phyloP scores from a whole-genome alignment of 768 basidiomycete species.

The Butyriboletus loyo region DNA sequence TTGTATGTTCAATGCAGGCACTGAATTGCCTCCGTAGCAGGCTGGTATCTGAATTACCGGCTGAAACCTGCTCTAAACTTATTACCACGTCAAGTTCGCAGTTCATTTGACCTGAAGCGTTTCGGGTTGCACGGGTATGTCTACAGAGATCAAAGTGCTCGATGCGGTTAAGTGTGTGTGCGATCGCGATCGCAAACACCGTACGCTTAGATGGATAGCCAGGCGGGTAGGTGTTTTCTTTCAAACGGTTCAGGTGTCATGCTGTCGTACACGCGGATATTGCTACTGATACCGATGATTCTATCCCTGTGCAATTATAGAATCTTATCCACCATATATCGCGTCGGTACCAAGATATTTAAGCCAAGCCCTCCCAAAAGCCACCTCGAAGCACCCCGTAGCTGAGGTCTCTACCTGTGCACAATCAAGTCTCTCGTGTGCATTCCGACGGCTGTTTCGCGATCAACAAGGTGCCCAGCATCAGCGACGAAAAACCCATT shows the following conservation, averaged over 20 bases:
- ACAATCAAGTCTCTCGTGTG: background rate
- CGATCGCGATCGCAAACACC: too few species aligned
- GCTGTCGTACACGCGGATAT: background rate
- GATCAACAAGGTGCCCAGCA: background rate
- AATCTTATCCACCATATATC: background rate
- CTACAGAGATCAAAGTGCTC: background rate
- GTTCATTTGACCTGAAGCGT: background rate
- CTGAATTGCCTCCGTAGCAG: too few species aligned
- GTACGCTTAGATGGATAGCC: background rate
- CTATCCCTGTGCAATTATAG: background rate
- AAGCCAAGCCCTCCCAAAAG: background rate
- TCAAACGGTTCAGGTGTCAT: background rate
- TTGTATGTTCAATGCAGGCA: too few species aligned
- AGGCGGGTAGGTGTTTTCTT: background rate
- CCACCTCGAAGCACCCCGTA: background rate
- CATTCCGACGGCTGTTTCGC: background rate
- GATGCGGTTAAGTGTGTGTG: background rate
- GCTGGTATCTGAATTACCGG: too few species aligned
- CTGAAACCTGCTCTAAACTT: too few species aligned
- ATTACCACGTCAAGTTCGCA: background rate
- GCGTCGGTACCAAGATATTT: background rate
- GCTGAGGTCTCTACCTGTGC: slow-evolving; percentile 1
- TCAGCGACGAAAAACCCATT: slow-evolving; percentile 8
- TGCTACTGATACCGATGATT: background rate
- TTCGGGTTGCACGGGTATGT: background rate